Conservation (phyloP, 306 rosid species). For the Corylus heterophylla region DNA sequence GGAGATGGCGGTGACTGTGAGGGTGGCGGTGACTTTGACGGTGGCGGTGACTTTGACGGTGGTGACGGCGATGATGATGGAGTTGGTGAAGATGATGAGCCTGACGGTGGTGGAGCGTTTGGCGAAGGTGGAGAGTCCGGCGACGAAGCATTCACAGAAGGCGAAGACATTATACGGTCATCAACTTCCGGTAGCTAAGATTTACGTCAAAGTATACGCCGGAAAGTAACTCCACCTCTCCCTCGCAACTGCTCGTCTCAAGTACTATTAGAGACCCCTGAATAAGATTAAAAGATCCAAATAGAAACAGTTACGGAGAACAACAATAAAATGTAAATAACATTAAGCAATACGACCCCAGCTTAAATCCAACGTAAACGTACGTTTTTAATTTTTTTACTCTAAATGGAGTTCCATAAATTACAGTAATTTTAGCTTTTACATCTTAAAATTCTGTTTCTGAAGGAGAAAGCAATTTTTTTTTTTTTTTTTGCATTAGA, state of each 20-base stretch:
- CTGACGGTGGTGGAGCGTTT: constrained; percentile 6
- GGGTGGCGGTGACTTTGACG: neutral
- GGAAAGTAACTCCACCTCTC: constrained; percentile 44
- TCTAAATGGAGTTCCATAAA: neutral
- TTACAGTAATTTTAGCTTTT: neutral
- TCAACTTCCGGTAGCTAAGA: constrained; percentile 38
- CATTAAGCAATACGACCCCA: neutral
- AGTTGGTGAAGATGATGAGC: constrained; percentile 22
- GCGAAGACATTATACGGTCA: constrained; percentile 49
- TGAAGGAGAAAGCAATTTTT: neutral
- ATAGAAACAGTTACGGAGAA: neutral
- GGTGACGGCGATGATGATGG: constrained; percentile 20
- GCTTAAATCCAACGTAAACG: neutral
- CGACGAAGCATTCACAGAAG: constrained; percentile 31
- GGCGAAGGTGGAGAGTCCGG: constrained; percentile 15
- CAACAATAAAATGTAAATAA: neutral
- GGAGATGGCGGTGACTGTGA: constrained; percentile 9
- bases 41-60: neutral
- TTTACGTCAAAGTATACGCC: constrained; percentile 26
- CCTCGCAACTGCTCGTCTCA: constrained; percentile 30
- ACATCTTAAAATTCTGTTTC: neutral
- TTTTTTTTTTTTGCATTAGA: neutral
- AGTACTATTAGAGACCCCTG: constrained; percentile 41
- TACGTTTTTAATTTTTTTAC: neutral
- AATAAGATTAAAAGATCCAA: neutral